Conservation (phyloP, 768 basidiomycete genomes). For the Butyriboletus loyo region DNA sequence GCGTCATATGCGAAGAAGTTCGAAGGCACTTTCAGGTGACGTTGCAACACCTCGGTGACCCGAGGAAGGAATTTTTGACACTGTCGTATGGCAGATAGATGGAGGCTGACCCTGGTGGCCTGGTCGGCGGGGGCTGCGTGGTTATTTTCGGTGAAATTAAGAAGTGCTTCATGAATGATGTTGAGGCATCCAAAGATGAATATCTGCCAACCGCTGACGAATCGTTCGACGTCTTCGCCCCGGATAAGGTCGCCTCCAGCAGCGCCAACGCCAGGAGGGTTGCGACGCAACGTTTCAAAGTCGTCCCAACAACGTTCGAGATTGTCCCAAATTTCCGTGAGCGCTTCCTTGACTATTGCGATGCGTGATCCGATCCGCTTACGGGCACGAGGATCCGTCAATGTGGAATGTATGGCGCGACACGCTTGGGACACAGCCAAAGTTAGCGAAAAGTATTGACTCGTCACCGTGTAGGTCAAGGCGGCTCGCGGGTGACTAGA, state of each 20-base stretch:
- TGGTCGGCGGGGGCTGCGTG: conserved; percentile 45
- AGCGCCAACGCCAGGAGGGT: conserved; percentile 40
- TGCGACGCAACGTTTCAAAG: conserved; percentile 61
- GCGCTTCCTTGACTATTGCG: conserved; percentile 54
- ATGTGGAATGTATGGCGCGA: conserved; percentile 68
- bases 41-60: conserved; percentile 50
- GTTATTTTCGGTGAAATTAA: conserved; percentile 40
- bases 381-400: conserved; percentile 79
- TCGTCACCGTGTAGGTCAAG: conserved; percentile 50
- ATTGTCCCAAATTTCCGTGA: conserved; percentile 81
- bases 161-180: conserved; percentile 77
- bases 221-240: conserved; percentile 57
- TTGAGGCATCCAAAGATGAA: conserved; percentile 93
- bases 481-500: conserved; percentile 32
- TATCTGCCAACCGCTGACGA: conserved; percentile 86
- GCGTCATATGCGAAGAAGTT: conserved; percentile 83
- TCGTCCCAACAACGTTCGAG: conserved; percentile 84
- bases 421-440: conserved; percentile 76
- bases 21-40: conserved; percentile 40
- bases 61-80: conserved; percentile 51
- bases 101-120: conserved; percentile 46
- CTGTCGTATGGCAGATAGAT: conserved; percentile 43
- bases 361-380: conserved; percentile 49
- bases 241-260: conserved; percentile 35
- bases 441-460: conserved; percentile 64